Evolutionary conservation across 495 filamentous ascomycete species (phyloP), one percentile per base, ranked within the genome.

Genomic region (Penicillium argentinense): DNA sequence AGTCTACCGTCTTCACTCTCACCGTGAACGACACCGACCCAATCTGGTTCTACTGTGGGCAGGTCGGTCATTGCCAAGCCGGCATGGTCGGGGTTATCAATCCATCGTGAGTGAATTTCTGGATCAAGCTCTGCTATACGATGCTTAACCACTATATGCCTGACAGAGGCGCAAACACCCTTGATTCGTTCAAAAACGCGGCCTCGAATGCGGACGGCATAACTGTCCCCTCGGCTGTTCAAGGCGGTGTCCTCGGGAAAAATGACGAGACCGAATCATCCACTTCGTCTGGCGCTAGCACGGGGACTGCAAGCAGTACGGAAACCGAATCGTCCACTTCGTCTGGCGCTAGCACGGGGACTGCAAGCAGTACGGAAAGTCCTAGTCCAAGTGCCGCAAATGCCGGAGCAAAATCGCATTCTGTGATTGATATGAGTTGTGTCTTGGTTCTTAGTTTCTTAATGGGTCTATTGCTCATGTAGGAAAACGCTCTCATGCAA

Each of bases 11-110:
- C 25, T 89, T 82, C 54, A 81, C 80, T 42, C 59, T 87, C 49
- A 75, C 68, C 48, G 67, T 87, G 47, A 82, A 81, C 57, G 72
- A 77, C 62, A 86, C 77, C 29, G 76, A 72, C 12, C 83, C 85
- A 0, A 67, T 86, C 38, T 88, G 83, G 82, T 64, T 81, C 42
- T 89, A 87, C 65, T 88, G 85, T 68, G 77, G 76, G 14, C 75
- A 80, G 55, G 73, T 56, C 45, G 74, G 66, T 39, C 86, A 89
- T 66, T 89, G 85, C 62, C 76, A 86, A 66, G 64, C 54, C 22
- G 84, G 84, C 11, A 88, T 89, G 84, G 73, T 73, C 22, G 80
- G 83, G 66, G 85, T 86, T 6, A 78, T 88, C 42, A 88, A 89
- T 63, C 75, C 77, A 50, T 70, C 78, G 82, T 86, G 64, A 66